Evolutionary conservation across 371 early-diverging fungal species (phyloP), one percentile per base, ranked within the genome.

Genomic region (Mucor sp.): DNA sequence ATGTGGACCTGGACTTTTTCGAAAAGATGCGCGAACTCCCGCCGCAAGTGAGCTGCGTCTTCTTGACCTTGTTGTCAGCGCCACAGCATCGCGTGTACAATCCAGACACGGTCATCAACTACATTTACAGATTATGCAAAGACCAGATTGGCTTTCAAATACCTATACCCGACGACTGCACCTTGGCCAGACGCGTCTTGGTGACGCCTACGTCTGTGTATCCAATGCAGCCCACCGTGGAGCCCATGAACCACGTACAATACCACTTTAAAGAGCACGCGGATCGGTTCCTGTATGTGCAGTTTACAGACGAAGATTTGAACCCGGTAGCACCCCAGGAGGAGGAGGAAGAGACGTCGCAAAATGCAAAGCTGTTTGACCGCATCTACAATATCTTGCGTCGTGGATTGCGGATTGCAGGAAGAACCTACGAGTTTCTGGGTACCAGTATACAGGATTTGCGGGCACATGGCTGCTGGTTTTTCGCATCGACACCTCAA

Each of bases 401-500:
- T 5, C 56, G 76, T n/a, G 93, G 93, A 6, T 70, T 93, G 25
- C 67, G 65, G 28, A 74, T 91, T 35, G 89, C 87, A 6, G 65
- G 78, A 7, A 77, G 85, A 1, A 75, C 72, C 4, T 93, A 88
- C 65, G 84, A 89, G n/a, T 93, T 91, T 66, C 58, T 93, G 23
- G 92, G 91, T 6, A 85, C 87, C 55, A 91, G 91, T 0, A 75
- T 80, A 3, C 84, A 85, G 4, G 90, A 91, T 58, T 61, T 93
- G 23, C 78, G 84, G 14, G 80, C 79, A n/a, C 90, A 91, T 60
- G 77, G 81, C 17, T 90, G 90, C 14, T 94, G 93, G 94, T 92
- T 92, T 71, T 87, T 92, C 69, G 70, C 82, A 0, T 43, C 74
- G 3, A 66, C 59, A 1, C 30, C 55, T 0, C 65, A 71, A 9